Conservation (phyloP, 78 protist genomes). For the Diacronema lutheri region DNA sequence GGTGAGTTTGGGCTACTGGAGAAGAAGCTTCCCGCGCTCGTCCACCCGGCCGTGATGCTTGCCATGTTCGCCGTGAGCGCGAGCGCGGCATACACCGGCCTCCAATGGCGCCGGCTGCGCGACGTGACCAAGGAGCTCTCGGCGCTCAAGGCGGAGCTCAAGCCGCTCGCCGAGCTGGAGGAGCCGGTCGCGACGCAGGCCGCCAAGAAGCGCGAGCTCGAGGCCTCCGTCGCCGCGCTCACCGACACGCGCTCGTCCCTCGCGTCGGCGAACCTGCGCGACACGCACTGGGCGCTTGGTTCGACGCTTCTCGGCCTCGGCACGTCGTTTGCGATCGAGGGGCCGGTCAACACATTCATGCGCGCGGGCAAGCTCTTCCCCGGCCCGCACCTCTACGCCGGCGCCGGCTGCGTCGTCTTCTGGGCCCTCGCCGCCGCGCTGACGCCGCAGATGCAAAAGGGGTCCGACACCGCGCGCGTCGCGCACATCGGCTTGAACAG, state of each 20-base stretch:
- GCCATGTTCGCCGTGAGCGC: not conserved
- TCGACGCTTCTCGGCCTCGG: not conserved
- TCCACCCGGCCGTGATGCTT: not conserved
- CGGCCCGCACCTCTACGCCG: constrained; percentile 14
- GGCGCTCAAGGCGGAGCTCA: not conserved
- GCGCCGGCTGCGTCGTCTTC: not conserved
- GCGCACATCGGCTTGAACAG: constrained; percentile 4
- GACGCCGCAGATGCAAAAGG: constrained; percentile 7
- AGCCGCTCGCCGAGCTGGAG: not conserved
- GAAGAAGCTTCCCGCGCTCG: too few species aligned
- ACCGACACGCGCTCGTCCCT: not conserved
- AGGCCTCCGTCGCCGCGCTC: not conserved
- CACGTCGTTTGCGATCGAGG: constrained; percentile 17
- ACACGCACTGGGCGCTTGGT: not conserved
- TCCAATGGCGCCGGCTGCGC: constrained; percentile 10
- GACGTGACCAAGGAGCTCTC: not conserved
- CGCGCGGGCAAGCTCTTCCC: constrained; percentile 25
- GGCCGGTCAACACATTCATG: constrained; percentile 9
- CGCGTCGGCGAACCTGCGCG: not conserved
- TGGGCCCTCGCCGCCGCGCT: constrained; percentile 22
- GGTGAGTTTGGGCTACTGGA: too few species aligned
- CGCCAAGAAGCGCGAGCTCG: not conserved
- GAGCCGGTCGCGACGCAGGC: not conserved
- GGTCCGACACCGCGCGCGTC: not conserved
- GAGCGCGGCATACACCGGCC: not conserved